Conservation (phyloP, 139 green algal species). For the Dunaliella primolecta region DNA sequence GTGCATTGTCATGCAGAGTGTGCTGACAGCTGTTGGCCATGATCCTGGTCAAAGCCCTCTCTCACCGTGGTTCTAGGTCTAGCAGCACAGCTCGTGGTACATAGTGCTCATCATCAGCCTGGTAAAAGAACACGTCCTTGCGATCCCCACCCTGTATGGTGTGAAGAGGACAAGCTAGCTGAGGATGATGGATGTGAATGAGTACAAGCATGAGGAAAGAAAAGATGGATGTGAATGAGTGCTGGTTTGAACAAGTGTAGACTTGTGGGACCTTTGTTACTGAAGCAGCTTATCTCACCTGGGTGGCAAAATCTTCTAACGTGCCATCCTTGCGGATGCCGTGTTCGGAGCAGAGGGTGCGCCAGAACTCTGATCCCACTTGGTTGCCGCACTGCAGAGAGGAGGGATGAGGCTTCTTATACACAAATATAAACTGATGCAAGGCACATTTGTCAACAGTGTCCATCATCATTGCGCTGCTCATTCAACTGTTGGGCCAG, state of each 20-base stretch:
- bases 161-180: constrained; percentile 18
- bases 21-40: no score
- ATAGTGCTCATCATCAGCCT: constrained; percentile 98
- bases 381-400: constrained; percentile 92
- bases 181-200: not conserved
- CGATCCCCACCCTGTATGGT: constrained; percentile 72
- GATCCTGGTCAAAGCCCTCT: no score
- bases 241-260: no score
- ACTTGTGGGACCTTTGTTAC: no score
- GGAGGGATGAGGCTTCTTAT: no score
- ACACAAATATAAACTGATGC: not conserved
- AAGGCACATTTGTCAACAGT: no score
- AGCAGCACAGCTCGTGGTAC: constrained; percentile 93
- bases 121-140: constrained; percentile 99
- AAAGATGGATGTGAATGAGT: no score
- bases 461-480: no score
- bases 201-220: no score
- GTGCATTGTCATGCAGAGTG: no score
- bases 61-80: constrained; percentile 90
- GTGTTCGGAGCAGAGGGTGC: constrained; percentile 93
- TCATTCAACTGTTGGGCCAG: no score
- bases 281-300: constrained; percentile 32
- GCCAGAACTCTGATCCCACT: constrained; percentile 97
- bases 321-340: constrained; percentile 96
- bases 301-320: constrained; percentile 83